These are phyloP conservation scores for Pyrus bretschneideri DNA, from an alignment of 306 rosid species.

Conservation along the genomic window DNA sequence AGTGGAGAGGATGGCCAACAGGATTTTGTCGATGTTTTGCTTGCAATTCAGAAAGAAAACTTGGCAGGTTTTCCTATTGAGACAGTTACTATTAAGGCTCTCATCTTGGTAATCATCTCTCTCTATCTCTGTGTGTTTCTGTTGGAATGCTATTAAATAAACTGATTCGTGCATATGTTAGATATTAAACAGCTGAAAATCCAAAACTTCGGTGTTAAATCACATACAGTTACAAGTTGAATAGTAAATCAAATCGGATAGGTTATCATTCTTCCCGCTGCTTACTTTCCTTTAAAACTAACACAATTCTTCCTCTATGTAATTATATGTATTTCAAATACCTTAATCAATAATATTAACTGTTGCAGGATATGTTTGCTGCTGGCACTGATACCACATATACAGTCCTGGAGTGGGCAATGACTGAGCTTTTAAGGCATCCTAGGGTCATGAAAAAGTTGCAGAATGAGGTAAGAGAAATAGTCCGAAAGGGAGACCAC, in stretches of 20 bases:
- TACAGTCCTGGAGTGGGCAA: constrained; percentile 5
- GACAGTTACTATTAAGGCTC: constrained; percentile 29
- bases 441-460: constrained; percentile 1
- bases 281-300: no score
- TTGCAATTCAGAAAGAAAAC: constrained; percentile 19
- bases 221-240: no score
- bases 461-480: constrained; percentile 4
- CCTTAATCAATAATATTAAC: no score
- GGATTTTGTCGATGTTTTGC: constrained; percentile 53
- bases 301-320: no score
- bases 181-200: neutral
- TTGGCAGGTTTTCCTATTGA: constrained; percentile 30
- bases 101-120: constrained; percentile 26
- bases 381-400: neutral
- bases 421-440: constrained; percentile 13
- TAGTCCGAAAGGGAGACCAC: neutral
- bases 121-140: neutral
- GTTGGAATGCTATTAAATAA: neutral
- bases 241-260: no score
- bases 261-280: no score
- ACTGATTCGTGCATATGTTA: neutral
- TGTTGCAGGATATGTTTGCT: neutral
- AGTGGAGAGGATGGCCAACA: neutral
- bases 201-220: no score
- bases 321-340: no score